Evolutionary conservation across 2,329 filamentous ascomycete genomes (phyloP).

Genomic region (Davidsoniella virescens): DNA sequence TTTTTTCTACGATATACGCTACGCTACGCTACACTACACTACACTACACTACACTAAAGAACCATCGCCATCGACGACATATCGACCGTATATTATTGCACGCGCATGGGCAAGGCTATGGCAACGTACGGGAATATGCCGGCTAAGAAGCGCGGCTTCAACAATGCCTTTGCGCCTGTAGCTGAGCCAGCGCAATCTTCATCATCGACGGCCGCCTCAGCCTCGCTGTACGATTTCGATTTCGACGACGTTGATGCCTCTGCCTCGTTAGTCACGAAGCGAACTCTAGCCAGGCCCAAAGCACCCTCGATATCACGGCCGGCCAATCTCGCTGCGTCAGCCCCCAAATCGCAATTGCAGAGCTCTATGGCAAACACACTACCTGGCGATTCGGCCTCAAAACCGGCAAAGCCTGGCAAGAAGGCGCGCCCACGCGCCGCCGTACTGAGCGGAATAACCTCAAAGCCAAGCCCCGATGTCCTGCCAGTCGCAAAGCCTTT

Average conservation of each 20-base stretch:
- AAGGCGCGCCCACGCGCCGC: slow-evolving; percentile 8
- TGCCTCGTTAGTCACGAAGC: not conserved
- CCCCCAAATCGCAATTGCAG: not conserved
- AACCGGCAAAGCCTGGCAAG: slow-evolving; percentile 5
- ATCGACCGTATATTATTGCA: not conserved
- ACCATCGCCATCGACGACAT: not conserved
- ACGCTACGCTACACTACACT: too few species aligned
- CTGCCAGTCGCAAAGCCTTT: not conserved
- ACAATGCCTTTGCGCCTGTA: slow-evolving; percentile 11
- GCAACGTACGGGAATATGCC: slow-evolving; percentile 13
- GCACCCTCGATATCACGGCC: slow-evolving; percentile 2
- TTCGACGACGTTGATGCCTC: slow-evolving; percentile 11
- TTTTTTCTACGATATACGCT: too few species aligned
- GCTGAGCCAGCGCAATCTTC: slow-evolving; percentile 7
- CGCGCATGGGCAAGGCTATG: slow-evolving; percentile 1
- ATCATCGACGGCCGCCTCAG: slow-evolving; percentile 8
- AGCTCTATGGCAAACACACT: slow-evolving; percentile 13
- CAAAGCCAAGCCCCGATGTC: not conserved
- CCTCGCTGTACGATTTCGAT: slow-evolving; percentile 12
- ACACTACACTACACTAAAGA: too few species aligned
- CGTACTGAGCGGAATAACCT: not conserved
- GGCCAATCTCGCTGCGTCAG: not conserved
- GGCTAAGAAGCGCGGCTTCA: slow-evolving; percentile 13
- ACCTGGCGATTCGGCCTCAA: slow-evolving; percentile 15
- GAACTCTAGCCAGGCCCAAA: slow-evolving; percentile 5